Evolutionary conservation across 2,329 filamentous ascomycete genomes (phyloP), one percentile per base, ranked within the genome.

Genomic region (Thyridium curvatum): DNA sequence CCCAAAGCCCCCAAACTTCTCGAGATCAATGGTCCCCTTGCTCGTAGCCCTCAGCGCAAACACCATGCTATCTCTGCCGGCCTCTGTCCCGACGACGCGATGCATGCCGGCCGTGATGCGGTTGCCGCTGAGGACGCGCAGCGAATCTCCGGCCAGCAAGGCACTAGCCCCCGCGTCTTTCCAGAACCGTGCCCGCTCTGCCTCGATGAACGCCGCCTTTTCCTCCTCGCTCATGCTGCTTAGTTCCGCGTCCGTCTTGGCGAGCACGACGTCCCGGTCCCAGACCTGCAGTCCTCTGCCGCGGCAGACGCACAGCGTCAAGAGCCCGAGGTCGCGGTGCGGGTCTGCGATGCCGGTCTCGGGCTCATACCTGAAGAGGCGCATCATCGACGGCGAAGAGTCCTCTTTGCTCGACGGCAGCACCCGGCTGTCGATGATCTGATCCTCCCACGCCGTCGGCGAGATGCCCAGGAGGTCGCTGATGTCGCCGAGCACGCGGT

Each of bases 341-440:
- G 31, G 43, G 34, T 50, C 49, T 16, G 49, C 47, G 12, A 46
- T 42, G 18, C 46, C 47, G 7, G 45, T 46, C 18, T 43, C 41
- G 12, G 44, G 44, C 18, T 44, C 47, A 34, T 51, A 51, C 28
- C 47, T 44, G 34, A 51, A 51, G 6, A 51, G 40, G 3, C 49
- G 46, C 40, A 50, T 37, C 36, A 51, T 39, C 12, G 49, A 46
- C 7, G 49, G 46, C 18, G 49, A 34, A 16, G 18, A 21, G 34
- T 12, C 31, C 21, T 16, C 21, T 28, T 21, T 37, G 13, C 36
- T 36, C 31, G 8, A 14, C 32, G 21, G 30, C 14, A 14, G 34
- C 31, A 28, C 37, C 30, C 16, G 41, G 17, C 44, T 46, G 44
- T 46, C 44, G 28, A 16, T 32, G 4, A 46, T 41, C 13, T 48